Conservation (phyloP, 1,139 yeast genomes). For the Yamadazyma epiphylla region DNA sequence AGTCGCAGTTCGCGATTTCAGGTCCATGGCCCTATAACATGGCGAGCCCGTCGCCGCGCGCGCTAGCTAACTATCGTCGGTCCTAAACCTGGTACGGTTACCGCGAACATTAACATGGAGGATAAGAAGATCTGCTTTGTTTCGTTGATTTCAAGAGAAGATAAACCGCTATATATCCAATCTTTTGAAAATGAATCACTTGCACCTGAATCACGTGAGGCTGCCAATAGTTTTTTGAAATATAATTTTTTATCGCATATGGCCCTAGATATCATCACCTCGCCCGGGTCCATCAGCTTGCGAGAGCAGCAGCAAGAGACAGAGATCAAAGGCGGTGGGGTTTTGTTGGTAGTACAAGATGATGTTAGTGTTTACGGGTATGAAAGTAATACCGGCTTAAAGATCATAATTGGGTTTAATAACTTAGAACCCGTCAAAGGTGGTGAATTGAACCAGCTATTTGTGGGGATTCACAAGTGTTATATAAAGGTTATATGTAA, state of each 20-base stretch:
- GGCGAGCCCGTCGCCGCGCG: too few species aligned
- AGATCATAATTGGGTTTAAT: slow-evolving; percentile 49
- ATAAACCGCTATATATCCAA: slow-evolving; percentile 59
- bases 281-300: slow-evolving; percentile 42
- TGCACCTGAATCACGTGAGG: slow-evolving; percentile 5
- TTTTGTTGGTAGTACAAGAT: slow-evolving; percentile 57
- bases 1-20: too few species aligned
- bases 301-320: slow-evolving; percentile 37
- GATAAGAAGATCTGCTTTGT: slow-evolving; percentile 36
- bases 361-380: slow-evolving; percentile 59
- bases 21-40: too few species aligned
- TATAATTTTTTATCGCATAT: slow-evolving; percentile 64
- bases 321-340: slow-evolving; percentile 18
- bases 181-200: slow-evolving; percentile 30
- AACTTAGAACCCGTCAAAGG: slow-evolving; percentile 8
- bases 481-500: slow-evolving; percentile 53
- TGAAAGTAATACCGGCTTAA: slow-evolving; percentile 59
- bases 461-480: slow-evolving; percentile 42
- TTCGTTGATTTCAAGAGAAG: slow-evolving; percentile 52
- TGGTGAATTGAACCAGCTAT: slow-evolving; percentile 22
- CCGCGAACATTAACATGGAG: too few species aligned
- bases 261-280: slow-evolving; percentile 61
- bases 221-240: slow-evolving; percentile 46
- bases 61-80: too few species aligned
- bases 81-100: too few species aligned